Percentiles rank a stretch among this genome's conserved stretches.
Conservation (phyloP, 2,329 filamentous ascomycete species). For the Aspergillus sp. region DNA sequence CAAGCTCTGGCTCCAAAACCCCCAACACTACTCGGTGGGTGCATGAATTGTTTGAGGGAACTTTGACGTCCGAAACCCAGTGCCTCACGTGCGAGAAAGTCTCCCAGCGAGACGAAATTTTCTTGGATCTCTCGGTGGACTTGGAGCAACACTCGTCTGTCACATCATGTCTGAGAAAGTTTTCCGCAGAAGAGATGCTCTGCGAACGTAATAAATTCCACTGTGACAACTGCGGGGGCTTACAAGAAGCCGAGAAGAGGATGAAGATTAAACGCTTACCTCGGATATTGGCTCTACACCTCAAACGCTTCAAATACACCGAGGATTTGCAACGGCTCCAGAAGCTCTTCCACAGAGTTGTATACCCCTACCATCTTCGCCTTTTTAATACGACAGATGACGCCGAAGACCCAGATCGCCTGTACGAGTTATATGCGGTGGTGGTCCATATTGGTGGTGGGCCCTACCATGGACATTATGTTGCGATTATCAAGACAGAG, state of each 20-base stretch:
- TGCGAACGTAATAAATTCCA: slow-evolving; percentile 99
- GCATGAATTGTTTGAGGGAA: slow-evolving; percentile 93
- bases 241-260: slow-evolving; percentile 96
- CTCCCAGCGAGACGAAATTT: slow-evolving; percentile 92
- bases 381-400: slow-evolving; percentile 98
- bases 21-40: slow-evolving; percentile 80
- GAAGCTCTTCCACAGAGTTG: slow-evolving; percentile 93
- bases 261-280: slow-evolving; percentile 98
- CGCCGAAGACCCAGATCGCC: slow-evolving; percentile 82
- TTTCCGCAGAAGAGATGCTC: slow-evolving; percentile 97
- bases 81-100: slow-evolving; percentile 95
- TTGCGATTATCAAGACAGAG: slow-evolving; percentile 95
- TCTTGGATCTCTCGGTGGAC: slow-evolving; percentile 93
- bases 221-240: slow-evolving; percentile 91
- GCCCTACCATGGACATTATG: slow-evolving; percentile 95
- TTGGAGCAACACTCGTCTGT: slow-evolving; percentile 93
- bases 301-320: slow-evolving; percentile 98
- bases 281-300: slow-evolving; percentile 82
- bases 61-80: slow-evolving; percentile 90
- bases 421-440: slow-evolving; percentile 96
- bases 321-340: slow-evolving; percentile 90
- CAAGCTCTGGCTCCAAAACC: slow-evolving; percentile 46
- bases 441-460: slow-evolving; percentile 96
- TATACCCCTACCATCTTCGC: slow-evolving; percentile 93
- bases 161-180: slow-evolving; percentile 89